A percentile compares a stretch with the other conserved stretches of the same genome.
These are phyloP conservation scores for Backusella morwellensis DNA, from an alignment of 192 early-diverging fungal species.

Conservation along the genomic window DNA sequence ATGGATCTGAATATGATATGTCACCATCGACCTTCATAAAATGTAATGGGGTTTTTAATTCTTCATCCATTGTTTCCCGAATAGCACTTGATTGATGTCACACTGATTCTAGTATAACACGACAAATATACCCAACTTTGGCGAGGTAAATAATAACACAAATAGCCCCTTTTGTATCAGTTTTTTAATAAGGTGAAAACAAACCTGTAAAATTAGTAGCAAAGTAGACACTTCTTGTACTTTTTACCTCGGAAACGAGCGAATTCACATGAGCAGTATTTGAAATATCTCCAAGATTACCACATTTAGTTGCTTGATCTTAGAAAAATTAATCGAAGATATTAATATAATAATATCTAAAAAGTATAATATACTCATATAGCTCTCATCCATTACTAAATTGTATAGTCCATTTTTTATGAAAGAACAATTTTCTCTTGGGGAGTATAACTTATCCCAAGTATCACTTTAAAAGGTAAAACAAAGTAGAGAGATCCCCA, in stretches of 20 bases:
- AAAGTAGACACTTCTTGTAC: constrained; percentile 87
- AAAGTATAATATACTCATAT: too few relatives aligned
- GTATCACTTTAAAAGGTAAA: too few relatives aligned
- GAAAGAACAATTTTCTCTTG: too few relatives aligned
- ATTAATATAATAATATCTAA: too few relatives aligned
- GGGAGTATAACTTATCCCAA: too few relatives aligned
- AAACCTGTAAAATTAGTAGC: constrained; percentile 88
- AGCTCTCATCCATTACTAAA: too few relatives aligned
- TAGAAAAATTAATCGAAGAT: too few relatives aligned
- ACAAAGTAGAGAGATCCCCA: too few relatives aligned
- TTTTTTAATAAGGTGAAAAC: constrained; percentile 91
- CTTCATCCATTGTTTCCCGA: constrained; percentile 82
- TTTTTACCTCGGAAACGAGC: constrained; percentile 59
- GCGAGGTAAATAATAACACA: constrained; percentile 85
- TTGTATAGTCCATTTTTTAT: too few relatives aligned
- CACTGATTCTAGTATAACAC: constrained; percentile 84
- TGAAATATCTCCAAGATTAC: constrained; percentile 71
- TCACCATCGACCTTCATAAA: constrained; percentile 84
- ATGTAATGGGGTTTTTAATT: constrained; percentile 62
- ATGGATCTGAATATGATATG: constrained; percentile 81
- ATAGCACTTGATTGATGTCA: constrained; percentile 88
- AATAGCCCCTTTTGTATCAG: constrained; percentile 81
- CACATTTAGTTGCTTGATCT: constrained; percentile 14
- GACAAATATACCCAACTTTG: constrained; percentile 75
- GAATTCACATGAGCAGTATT: constrained; percentile 67